phyloP scores from a whole-genome alignment of 176 grass and related monocot genomes.

The Leersia perrieri region DNA sequence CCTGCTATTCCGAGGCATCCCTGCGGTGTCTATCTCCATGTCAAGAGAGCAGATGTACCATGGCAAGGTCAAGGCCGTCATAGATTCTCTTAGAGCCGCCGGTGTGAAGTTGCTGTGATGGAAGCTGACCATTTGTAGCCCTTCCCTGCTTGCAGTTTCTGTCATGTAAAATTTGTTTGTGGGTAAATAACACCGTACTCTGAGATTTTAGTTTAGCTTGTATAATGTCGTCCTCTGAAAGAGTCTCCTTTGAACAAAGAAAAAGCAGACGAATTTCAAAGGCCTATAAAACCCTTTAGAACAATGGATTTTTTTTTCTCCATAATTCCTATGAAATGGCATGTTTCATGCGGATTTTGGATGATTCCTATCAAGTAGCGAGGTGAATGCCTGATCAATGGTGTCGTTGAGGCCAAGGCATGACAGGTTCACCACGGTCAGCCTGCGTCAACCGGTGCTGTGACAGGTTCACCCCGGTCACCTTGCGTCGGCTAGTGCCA shows the following conservation, averaged over 20 bases:
- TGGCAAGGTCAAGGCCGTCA: slow-evolving; percentile 73
- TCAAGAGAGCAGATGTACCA: slow-evolving; percentile 70
- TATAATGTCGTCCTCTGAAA: background rate
- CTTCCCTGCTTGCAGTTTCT: background rate
- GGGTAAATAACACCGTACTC: background rate
- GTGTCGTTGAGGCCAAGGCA: background rate
- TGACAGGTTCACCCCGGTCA: background rate
- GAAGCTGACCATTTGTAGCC: background rate
- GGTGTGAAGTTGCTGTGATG: slow-evolving; percentile 69
- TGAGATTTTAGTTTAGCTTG: background rate
- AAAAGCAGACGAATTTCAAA: too few relatives aligned
- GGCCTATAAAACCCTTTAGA: too few relatives aligned
- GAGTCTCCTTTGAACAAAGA: too few relatives aligned
- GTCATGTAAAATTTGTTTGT: background rate
- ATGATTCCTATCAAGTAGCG: too few relatives aligned
- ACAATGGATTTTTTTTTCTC: too few relatives aligned
- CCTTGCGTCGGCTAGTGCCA: background rate
- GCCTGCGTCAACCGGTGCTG: too few relatives aligned
- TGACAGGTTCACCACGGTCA: too few relatives aligned
- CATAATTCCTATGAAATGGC: too few relatives aligned
- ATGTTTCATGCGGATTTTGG: too few relatives aligned
- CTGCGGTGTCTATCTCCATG: slow-evolving; percentile 58
- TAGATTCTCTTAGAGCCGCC: slow-evolving; percentile 53
- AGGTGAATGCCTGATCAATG: background rate
- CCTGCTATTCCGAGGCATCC: slow-evolving; percentile 64